These are phyloP conservation scores for Imleria badia DNA, from an alignment of 768 basidiomycete genomes.

Conservation along the genomic window DNA sequence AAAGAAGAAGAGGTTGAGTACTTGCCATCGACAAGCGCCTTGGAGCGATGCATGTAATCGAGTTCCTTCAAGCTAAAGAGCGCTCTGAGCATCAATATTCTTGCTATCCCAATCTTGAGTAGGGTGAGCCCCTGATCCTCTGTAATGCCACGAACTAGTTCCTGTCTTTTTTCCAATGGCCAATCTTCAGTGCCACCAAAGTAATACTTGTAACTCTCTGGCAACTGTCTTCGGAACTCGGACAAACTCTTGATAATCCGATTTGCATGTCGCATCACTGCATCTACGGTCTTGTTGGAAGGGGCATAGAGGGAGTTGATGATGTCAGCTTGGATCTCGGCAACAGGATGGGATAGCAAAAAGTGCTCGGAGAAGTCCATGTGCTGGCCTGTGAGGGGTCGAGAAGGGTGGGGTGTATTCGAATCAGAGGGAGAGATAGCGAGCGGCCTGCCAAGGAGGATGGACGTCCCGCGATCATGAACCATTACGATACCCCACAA, in stretches of 20 bases:
- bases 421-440: conserved; percentile 82
- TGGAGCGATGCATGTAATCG: conserved; percentile 59
- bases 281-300: conserved; percentile 64
- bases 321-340: conserved; percentile 86
- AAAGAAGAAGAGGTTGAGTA: not conserved
- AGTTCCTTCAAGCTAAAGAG: conserved; percentile 78
- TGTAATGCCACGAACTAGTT: conserved; percentile 70
- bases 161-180: conserved; percentile 60
- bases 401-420: conserved; percentile 72
- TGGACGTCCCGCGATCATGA: conserved; percentile 86
- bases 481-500: conserved; percentile 85
- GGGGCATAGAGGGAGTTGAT: conserved; percentile 85
- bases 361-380: conserved; percentile 77
- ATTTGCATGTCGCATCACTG: conserved; percentile 73
- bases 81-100: conserved; percentile 75
- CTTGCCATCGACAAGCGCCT: conserved; percentile 77
- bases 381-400: conserved; percentile 31
- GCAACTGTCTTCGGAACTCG: conserved; percentile 66
- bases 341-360: conserved; percentile 68
- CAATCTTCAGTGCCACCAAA: conserved; percentile 80
- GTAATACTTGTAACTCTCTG: conserved; percentile 70
- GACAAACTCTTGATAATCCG: conserved; percentile 77
- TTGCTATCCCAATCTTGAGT: conserved; percentile 78
- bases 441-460: conserved; percentile 82
- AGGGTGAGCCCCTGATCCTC: conserved; percentile 82